Evolutionary conservation across 352 stramenopile species (phyloP).

Genomic region (Phytophthora cactorum): DNA sequence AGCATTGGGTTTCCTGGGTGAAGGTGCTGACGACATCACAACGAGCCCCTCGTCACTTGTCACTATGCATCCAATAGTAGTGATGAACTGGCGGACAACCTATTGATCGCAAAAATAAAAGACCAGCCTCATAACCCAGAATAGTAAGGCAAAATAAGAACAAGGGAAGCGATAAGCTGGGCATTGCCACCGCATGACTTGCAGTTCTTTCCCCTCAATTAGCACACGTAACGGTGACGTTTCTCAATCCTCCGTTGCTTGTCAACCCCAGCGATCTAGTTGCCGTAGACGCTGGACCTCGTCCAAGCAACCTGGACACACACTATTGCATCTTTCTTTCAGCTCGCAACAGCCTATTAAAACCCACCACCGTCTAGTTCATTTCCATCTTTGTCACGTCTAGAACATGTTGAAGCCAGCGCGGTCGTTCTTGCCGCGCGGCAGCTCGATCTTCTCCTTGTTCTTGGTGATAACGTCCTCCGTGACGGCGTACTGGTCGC

Average conservation of each 20-base stretch:
- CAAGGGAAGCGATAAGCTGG: background rate
- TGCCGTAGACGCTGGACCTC: too few species aligned
- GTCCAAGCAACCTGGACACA: conserved; percentile 5
- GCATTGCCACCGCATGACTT: conserved; percentile 2
- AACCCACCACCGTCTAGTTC: background rate
- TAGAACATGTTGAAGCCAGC: conserved; percentile 87
- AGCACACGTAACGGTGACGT: conserved; percentile 9
- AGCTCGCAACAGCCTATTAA: conserved; percentile 12
- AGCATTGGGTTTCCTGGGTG: conserved; percentile 24
- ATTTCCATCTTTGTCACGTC: conserved; percentile 3
- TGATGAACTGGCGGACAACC: conserved; percentile 1
- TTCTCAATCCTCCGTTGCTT: conserved; percentile 16
- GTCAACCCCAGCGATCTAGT: background rate
- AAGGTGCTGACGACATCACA: conserved; percentile 17
- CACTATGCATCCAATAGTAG: background rate
- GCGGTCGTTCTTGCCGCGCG: conserved; percentile 70
- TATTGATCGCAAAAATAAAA: conserved; percentile 4
- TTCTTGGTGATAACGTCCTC: conserved; percentile 81
- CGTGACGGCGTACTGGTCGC: conserved; percentile 79
- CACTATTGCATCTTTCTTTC: conserved; percentile 12
- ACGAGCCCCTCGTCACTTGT: background rate
- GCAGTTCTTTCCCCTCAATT: conserved; percentile 19
- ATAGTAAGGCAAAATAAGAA: conserved; percentile 7
- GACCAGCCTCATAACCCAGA: conserved; percentile 5
- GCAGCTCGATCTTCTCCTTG: conserved; percentile 81